Percentiles rank a stretch among this genome's conserved stretches.
phyloP scores from a whole-genome alignment of 108 stramenopile species.

The Chaetoceros tenuissimus region DNA sequence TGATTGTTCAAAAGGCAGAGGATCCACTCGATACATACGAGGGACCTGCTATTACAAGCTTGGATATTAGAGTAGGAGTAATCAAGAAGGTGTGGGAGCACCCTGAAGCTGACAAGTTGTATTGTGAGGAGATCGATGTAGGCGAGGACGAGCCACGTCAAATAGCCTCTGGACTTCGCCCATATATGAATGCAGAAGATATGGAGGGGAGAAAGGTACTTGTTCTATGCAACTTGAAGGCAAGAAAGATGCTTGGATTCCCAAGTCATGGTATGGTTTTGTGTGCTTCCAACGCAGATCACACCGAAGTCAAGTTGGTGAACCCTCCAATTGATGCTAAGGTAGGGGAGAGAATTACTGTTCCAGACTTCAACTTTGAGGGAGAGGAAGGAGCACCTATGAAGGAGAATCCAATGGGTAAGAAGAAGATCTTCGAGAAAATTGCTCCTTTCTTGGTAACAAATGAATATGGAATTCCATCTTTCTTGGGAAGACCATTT shows the following conservation, averaged over 20 bases:
- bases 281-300: slow-evolving; percentile 88
- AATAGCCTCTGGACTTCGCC: slow-evolving; percentile 91
- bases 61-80: slow-evolving; percentile 88
- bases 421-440: slow-evolving; percentile 97
- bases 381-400: slow-evolving; percentile 74
- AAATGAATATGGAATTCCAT: slow-evolving; percentile 74
- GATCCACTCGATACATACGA: slow-evolving; percentile 71
- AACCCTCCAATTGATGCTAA: slow-evolving; percentile 89
- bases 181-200: slow-evolving; percentile 74
- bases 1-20: slow-evolving; percentile 7
- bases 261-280: slow-evolving; percentile 97
- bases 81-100: slow-evolving; percentile 94
- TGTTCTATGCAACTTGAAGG: slow-evolving; percentile 97
- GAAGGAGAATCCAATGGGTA: slow-evolving; percentile 88
- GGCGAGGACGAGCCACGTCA: slow-evolving; percentile 88
- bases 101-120: slow-evolving; percentile 93
- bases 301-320: slow-evolving; percentile 83
- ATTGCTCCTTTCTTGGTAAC: slow-evolving; percentile 88
- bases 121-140: slow-evolving; percentile 97
- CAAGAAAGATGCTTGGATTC: slow-evolving; percentile 91
- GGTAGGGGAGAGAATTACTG: slow-evolving; percentile 85
- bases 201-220: slow-evolving; percentile 84
- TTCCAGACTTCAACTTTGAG: slow-evolving; percentile 77
- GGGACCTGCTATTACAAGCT: slow-evolving; percentile 78
- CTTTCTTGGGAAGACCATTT: slow-evolving; percentile 78